Conservation (phyloP, 2,329 filamentous ascomycete genomes). For the Capronia epimyces region DNA sequence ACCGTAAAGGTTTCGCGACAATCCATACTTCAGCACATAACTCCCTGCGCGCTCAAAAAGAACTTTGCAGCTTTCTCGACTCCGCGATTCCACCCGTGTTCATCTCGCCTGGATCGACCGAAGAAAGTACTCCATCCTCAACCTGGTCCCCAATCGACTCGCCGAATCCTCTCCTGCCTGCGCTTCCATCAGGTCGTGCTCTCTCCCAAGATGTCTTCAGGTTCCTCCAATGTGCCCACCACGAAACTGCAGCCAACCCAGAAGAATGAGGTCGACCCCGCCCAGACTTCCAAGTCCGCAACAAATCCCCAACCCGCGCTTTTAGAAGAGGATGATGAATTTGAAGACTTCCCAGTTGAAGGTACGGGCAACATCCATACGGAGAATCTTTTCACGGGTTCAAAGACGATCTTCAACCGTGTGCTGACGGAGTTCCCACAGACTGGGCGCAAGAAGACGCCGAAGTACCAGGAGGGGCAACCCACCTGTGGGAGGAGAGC, state of each 20-base stretch:
- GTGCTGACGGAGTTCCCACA: constrained; percentile 43
- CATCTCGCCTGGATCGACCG: not conserved
- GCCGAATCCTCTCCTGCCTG: not conserved
- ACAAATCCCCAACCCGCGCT: constrained; percentile 59
- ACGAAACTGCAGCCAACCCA: constrained; percentile 23
- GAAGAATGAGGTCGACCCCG: constrained; percentile 36
- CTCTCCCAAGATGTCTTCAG: constrained; percentile 25
- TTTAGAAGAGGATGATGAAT: constrained; percentile 96
- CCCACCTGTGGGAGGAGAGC: constrained; percentile 97
- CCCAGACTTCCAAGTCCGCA: constrained; percentile 45
- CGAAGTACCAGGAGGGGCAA: constrained; percentile 54
- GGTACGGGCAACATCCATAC: constrained; percentile 50
- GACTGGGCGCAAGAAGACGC: constrained; percentile 93
- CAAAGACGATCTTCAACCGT: not conserved
- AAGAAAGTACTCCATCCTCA: too few relatives aligned
- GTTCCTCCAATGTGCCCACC: constrained; percentile 20
- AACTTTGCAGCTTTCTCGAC: too few relatives aligned
- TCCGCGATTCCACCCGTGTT: too few relatives aligned
- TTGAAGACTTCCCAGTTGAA: constrained; percentile 97
- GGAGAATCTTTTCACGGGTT: not conserved
- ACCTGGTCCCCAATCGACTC: not conserved
- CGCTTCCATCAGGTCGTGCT: too few relatives aligned
- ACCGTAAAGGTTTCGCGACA: too few relatives aligned
- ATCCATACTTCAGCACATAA: too few relatives aligned
- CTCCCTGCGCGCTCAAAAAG: too few relatives aligned